Evolutionary conservation across 129 eudicot genomes (phyloP).

Genomic region (Rutidosis leptorrhynchoides): DNA sequence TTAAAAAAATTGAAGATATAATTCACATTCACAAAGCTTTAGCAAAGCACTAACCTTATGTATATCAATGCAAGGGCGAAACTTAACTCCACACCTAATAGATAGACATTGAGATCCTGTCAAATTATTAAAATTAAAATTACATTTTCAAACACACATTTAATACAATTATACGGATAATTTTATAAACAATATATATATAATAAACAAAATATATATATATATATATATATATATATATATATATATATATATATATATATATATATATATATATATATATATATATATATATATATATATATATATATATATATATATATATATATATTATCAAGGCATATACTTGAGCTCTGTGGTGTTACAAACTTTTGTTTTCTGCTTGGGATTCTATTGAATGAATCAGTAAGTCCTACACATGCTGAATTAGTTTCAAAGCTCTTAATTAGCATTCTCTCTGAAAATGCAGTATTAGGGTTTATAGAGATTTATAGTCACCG

Average conservation of each 20-base stretch:
- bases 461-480: neutral
- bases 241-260: neutral
- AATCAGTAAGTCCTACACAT: constrained; percentile 16
- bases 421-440: constrained; percentile 21
- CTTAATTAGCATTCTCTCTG: constrained; percentile 26
- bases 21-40: no score
- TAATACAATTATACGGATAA: neutral
- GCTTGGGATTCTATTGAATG: constrained; percentile 14
- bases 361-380: constrained; percentile 17
- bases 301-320: neutral
- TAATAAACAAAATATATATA: neutral
- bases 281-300: no score
- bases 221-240: neutral
- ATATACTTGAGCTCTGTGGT: constrained; percentile 35
- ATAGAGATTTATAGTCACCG: neutral
- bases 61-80: constrained; percentile 98
- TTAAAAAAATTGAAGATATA: neutral
- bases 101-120: constrained; percentile 49
- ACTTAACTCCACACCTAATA: constrained; percentile 59
- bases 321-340: neutral
- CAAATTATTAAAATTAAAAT: neutral
- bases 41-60: constrained; percentile 58
- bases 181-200: neutral
- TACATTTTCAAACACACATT: neutral
- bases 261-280: neutral